Evolutionary conservation across 1,284 basidiomycete species (phyloP), one percentile per base, ranked within the genome.

Genomic region (Moniliophthora roreri): DNA sequence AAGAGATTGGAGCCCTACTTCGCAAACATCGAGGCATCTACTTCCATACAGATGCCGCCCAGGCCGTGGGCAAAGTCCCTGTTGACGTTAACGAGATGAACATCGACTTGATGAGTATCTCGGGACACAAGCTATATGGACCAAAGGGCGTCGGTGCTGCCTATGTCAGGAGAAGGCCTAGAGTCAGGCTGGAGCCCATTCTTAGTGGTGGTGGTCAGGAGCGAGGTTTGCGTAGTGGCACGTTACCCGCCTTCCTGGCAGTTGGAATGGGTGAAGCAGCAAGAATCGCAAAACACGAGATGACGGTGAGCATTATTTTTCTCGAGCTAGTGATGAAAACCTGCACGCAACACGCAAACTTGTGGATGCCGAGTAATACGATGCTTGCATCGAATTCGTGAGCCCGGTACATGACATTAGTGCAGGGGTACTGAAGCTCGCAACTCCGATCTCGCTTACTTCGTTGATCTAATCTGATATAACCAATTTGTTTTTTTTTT

Each of bases 11-110:
- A 21, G 81, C 84, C 4, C 80, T 97, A 26, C 69, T 93, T 48
- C 84, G 87, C 67, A 85, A 91, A 70, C 82, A 93, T 69, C 85
- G 94, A 63, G 91, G 93, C 10, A 82, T 97, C 13, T 90, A 95
- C 71, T 89, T 99, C 79, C 97, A 99, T 74, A 96, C 97, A 20
- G 97, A 99, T 69, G 96, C 93, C 16, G 97, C 97, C 0, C 97
- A 99, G 71, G 96, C 95, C 3, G 85, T 87, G 11, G 96, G 97
- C 50, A 96, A 97, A 73, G 86, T 98, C 50, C 84, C 85, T 1
- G 64, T 98, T 45, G 90, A 98, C 68, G 97, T 99, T 52, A 95
- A 99, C 67, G 94, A 89, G 62, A 88, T 94, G 82, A 94, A 95
- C 65, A 84, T 99, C 54, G 97, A 99, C 73, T 78, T 98, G 52